Evolutionary conservation across 2,329 filamentous ascomycete genomes (phyloP), one percentile per base, ranked within the genome.

Genomic region (Diaporthe humulicola): DNA sequence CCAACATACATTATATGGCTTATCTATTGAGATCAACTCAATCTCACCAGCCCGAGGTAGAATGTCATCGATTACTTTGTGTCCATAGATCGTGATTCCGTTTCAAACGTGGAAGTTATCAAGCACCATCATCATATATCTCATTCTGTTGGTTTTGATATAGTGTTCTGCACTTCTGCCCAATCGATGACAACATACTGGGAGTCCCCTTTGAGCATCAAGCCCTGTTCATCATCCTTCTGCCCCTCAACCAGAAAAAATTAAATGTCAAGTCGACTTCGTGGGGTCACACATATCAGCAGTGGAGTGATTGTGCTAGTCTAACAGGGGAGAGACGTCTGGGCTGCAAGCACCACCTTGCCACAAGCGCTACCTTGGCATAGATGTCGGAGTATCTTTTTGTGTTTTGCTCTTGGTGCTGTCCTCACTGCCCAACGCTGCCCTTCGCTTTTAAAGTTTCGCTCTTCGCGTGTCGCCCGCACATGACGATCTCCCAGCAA

Each of bases 81-180:
- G 33, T 8, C 15, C 22, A 19, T 17, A 28, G 33, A 69, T 69
- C 45, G 10, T 28, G n/a, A 36, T 4, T 67, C 10, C 2, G 30
- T 67, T 54, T 52, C 48, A 54, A 14, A 4, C 22, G 14, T 25
- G 33, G 22, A 36, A 25, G 45, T 25, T 4, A 40, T 54, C n/a
- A 54, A 19, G n/a, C 22, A 54, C 22, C 42, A 45, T 42, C 10
- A 54, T n/a, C 45, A 22, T 69, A 54, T 54, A 40, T 12, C 15
- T 54, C 33, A 38, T 54, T 40, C n/a, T 30, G 22, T 64, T 30
- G 12, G 19, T 30, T 36, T 38, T 38, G 45, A 67, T 38, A 52
- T 69, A 54, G 15, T 54, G 64, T 38, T 36, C 64, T 69, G 33
- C 45, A 54, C n/a, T 69, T n/a, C 33, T 69, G 45, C 64, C 64